Evolutionary conservation across 208 protist genomes (phyloP), one percentile per base, ranked within the genome.

Genomic region (Eutreptiella sp.): DNA sequence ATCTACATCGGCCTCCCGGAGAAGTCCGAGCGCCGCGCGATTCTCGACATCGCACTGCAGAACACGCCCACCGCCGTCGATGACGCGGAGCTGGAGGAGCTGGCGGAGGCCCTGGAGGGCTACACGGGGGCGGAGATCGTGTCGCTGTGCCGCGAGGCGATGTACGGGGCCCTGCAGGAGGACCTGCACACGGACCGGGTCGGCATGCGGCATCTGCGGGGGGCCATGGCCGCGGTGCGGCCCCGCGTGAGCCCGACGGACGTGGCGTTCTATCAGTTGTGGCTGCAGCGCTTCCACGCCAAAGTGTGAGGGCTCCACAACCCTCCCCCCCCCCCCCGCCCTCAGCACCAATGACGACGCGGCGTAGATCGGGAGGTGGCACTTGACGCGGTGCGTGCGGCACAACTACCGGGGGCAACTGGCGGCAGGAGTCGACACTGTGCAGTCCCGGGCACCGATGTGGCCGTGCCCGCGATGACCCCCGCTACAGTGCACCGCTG

Each of bases 101-200:
- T 96, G 3, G 75, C 83, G 23, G 42, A 58, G 23, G 14, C 23
- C 1, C 80, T 89, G 19, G 66, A 89, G 19, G 88, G 89, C 9
- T 96, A 93, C 70, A 94, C 84, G 26, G 95, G 95, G 19, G 95
- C 95, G 1, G 95, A 98, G 67, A 78, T 96, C 41, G 90, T 89
- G 32, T 83, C 88, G 11, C 65, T 97, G 4, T 94, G 87, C 73
- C 85, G 85, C 4, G 92, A 97, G 67, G 91, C 93, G 1, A 88
- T 93, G 71, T 87, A 97, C 73, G 77, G 81, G 53, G 88, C 92
- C 14, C 82, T 98, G n/a, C 75, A 90, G 28, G 82, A 94, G 28
- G 64, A 85, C 54, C 29, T 75, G 19, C 14, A 73, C 21, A 71
- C 78, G n/a, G 39, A 53, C 19, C 54, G 31, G 27, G 54, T 94